A percentile compares a stretch with the other conserved stretches of the same genome.
Conservation (phyloP, 108 stramenopile species). For the Skeletonema potamos region DNA sequence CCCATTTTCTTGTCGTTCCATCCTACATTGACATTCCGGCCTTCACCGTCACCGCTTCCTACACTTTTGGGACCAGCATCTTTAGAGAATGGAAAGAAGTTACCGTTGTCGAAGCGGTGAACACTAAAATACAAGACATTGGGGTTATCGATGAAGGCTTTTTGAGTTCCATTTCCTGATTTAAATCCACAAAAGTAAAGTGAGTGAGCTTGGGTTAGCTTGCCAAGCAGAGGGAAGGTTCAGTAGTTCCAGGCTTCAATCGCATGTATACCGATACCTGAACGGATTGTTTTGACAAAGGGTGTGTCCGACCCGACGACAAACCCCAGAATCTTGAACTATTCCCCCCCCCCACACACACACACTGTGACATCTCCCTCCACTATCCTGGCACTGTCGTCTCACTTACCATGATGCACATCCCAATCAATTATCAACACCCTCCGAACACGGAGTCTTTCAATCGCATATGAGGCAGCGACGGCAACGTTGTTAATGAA, state of each 20-base stretch:
- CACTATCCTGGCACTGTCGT: not conserved
- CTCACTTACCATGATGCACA: constrained; percentile 49
- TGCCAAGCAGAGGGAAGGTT: no score
- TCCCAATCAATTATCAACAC: constrained; percentile 64
- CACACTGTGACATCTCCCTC: no score
- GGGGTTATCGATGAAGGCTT: constrained; percentile 59
- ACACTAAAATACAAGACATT: constrained; percentile 70
- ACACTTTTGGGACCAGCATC: constrained; percentile 45
- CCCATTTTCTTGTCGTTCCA: constrained; percentile 74
- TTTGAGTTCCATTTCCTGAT: constrained; percentile 49
- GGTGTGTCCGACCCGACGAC: no score
- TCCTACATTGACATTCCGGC: constrained; percentile 78
- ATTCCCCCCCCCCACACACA: no score
- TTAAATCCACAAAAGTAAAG: not conserved
- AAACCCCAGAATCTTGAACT: no score
- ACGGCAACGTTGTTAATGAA: constrained; percentile 88
- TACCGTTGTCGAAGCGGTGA: constrained; percentile 68
- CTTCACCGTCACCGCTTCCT: constrained; percentile 51
- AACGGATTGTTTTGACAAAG: no score
- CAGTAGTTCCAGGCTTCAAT: no score
- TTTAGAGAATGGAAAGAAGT: constrained; percentile 55
- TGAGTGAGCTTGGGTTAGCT: not conserved
- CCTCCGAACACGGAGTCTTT: constrained; percentile 32
- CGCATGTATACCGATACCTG: no score
- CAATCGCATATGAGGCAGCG: constrained; percentile 65